Evolutionary conservation across 768 basidiomycete species (phyloP).

Genomic region (Boletus sensibilis): DNA sequence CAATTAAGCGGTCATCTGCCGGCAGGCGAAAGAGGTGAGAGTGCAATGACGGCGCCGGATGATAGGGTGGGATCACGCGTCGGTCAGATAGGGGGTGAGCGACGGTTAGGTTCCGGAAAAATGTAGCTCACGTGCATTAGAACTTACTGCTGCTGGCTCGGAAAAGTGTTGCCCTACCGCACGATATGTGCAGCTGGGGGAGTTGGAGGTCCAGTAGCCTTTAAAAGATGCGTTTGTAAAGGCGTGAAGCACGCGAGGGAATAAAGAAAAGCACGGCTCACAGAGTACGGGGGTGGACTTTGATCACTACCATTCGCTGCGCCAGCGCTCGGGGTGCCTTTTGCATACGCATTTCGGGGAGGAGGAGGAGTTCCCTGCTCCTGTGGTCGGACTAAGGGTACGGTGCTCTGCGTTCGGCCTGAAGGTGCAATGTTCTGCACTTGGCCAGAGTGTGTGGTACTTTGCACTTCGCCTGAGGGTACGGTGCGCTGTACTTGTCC

Average conservation of each 20-base stretch:
- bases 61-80: slow-evolving; percentile 12
- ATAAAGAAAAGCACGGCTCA: slow-evolving; percentile 7
- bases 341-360: slow-evolving; percentile 5
- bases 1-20: background rate
- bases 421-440: background rate
- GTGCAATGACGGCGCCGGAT: background rate
- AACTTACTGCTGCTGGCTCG: background rate
- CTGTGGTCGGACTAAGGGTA: background rate
- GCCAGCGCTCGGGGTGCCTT: background rate
- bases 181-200: slow-evolving; percentile 3
- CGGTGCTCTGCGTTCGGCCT: background rate
- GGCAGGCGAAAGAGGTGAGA: slow-evolving; percentile 1
- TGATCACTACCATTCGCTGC: background rate
- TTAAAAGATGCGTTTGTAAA: background rate
- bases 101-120: slow-evolving; percentile 2
- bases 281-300: slow-evolving; percentile 27
- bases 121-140: background rate
- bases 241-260: background rate
- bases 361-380: background rate
- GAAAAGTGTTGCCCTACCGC: background rate
- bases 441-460: background rate
- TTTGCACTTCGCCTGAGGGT: background rate
- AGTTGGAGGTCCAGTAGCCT: slow-evolving; percentile 5
- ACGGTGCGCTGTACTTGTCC: background rate
- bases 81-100: background rate